Percentiles rank a stretch among this genome's conserved stretches.
phyloP scores from a whole-genome alignment of 805 yeast genomes.

The Kazachstania bromeliacearum region DNA sequence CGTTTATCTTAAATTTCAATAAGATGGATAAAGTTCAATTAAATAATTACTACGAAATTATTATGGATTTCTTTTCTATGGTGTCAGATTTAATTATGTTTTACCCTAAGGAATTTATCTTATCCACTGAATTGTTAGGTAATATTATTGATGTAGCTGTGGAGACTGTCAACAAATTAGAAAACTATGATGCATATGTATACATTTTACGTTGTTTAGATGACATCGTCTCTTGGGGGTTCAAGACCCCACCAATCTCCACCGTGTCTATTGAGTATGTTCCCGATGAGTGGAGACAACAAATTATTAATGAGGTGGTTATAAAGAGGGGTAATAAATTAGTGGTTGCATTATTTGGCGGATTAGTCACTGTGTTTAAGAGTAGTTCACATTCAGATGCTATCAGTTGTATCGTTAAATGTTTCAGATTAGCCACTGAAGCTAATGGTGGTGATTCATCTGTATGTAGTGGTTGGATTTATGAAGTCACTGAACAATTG shows the following conservation, averaged over 20 bases:
- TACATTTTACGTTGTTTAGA: conserved; percentile 67
- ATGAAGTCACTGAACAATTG: conserved; percentile 37
- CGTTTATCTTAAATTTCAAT: conserved; percentile 42
- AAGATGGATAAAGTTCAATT: conserved; percentile 13
- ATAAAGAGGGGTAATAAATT: conserved; percentile 48
- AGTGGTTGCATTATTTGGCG: conserved; percentile 45
- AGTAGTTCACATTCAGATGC: conserved; percentile 63
- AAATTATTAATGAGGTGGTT: conserved; percentile 38
- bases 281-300: conserved; percentile 44
- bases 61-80: conserved; percentile 84
- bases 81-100: conserved; percentile 68
- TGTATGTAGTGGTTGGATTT: conserved; percentile 47
- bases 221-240: conserved; percentile 81
- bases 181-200: conserved; percentile 62
- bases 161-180: conserved; percentile 38
- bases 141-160: conserved; percentile 52
- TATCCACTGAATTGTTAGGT: conserved; percentile 35
- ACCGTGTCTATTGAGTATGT: conserved; percentile 42
- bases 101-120: conserved; percentile 35
- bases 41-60: conserved; percentile 40
- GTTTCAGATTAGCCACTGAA: conserved; percentile 46
- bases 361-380: conserved; percentile 64
- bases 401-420: conserved; percentile 59
- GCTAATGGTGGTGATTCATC: conserved; percentile 32
- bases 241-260: conserved; percentile 70